phyloP scores from a whole-genome alignment of 164 flowering plant species.

The Litsea cubeba region DNA sequence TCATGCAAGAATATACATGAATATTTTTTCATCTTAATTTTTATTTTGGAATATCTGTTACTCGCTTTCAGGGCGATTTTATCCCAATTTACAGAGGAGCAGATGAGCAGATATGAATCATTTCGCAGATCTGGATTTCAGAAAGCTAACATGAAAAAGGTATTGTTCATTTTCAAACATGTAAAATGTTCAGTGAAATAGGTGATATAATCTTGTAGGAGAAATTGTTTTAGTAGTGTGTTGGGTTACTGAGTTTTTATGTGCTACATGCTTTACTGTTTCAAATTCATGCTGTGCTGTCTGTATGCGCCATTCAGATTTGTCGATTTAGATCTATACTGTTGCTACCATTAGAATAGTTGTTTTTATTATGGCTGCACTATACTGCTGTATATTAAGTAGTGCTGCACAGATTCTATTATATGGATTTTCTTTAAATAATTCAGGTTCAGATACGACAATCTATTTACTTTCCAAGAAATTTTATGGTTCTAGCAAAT shows the following conservation, averaged over 20 bases:
- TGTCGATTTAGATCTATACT: no score
- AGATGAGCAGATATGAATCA: slow-evolving; percentile 93
- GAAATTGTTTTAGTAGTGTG: no score
- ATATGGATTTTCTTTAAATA: no score
- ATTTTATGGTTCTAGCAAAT: not conserved
- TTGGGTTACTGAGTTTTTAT: no score
- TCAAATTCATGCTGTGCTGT: no score
- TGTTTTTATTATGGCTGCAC: no score
- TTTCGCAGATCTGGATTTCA: slow-evolving; percentile 94
- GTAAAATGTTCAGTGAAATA: not conserved
- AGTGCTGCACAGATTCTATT: no score
- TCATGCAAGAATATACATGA: no score
- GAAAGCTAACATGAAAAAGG: slow-evolving; percentile 90
- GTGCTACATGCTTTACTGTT: no score
- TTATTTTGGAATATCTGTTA: not conserved
- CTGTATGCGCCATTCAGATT: no score
- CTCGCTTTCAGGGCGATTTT: slow-evolving; percentile 55
- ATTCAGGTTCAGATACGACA: not conserved
- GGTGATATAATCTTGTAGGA: not conserved
- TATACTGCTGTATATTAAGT: no score
- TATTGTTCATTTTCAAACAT: slow-evolving; percentile 17
- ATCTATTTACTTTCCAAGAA: not conserved
- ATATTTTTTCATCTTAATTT: not conserved
- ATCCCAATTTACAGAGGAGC: slow-evolving; percentile 78
- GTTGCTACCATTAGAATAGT: no score